Percentiles rank a stretch among this genome's conserved stretches.
These are phyloP conservation scores for Aspergillus bertholletiae DNA, from an alignment of 495 filamentous ascomycete species.

Conservation along the genomic window DNA sequence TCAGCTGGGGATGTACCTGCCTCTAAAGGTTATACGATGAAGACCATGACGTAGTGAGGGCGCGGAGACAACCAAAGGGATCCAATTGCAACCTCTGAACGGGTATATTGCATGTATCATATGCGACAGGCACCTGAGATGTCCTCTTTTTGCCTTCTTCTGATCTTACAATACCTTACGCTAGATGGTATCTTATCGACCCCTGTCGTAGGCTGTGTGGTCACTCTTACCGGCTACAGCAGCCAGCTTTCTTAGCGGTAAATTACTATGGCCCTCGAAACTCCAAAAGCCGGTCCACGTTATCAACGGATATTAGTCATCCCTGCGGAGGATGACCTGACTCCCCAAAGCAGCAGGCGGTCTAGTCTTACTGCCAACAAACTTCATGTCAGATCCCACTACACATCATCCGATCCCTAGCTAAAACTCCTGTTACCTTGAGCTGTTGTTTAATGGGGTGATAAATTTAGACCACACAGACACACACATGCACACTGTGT, in stretches of 20 bases:
- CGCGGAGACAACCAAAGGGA: background rate
- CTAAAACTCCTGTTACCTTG: background rate
- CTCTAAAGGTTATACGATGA: conserved; percentile 3
- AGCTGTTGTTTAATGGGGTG: background rate
- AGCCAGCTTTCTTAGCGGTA: background rate
- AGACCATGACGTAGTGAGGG: conserved; percentile 4
- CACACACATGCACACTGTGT: no score
- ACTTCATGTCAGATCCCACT: background rate
- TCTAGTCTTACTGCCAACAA: background rate
- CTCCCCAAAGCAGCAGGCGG: background rate
- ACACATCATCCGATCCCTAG: background rate
- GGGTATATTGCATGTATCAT: background rate
- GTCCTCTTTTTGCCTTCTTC: background rate
- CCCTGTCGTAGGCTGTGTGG: no score
- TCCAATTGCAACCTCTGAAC: background rate
- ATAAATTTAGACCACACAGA: background rate
- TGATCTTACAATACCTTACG: background rate
- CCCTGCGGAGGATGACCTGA: background rate
- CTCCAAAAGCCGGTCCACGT: background rate
- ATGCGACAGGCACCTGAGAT: background rate
- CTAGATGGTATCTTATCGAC: background rate
- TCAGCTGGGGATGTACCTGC: conserved; percentile 14
- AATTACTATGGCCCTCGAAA: no score
- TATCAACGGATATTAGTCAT: background rate
- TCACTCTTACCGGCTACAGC: no score